Evolutionary conservation across 495 filamentous ascomycete genomes (phyloP).

Genomic region (Pseudevernia furfuracea): DNA sequence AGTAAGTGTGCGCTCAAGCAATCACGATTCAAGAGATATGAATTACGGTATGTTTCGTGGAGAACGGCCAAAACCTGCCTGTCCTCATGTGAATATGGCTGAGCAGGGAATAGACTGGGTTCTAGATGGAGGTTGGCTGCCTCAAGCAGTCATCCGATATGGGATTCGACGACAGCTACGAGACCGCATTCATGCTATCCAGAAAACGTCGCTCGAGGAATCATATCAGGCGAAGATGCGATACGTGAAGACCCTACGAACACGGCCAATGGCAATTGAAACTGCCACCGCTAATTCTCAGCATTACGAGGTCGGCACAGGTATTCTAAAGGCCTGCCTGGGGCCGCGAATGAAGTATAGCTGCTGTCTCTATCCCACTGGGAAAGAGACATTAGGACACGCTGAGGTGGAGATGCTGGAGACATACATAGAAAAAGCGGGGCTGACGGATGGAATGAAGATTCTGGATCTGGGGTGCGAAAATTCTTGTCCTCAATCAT

Average conservation of each 20-base stretch:
- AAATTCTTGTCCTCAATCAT: constrained; percentile 7
- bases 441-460: constrained; percentile 48
- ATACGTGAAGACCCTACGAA: constrained; percentile 46
- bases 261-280: constrained; percentile 55
- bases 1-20: background rate
- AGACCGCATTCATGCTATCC: constrained; percentile 44
- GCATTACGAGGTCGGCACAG: constrained; percentile 61
- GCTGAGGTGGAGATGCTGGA: constrained; percentile 60
- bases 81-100: background rate
- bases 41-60: constrained; percentile 27
- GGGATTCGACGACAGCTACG: constrained; percentile 43
- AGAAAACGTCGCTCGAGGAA: constrained; percentile 37
- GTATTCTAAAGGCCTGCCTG: constrained; percentile 46
- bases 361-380: constrained; percentile 49
- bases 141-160: constrained; percentile 44
- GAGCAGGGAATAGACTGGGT: constrained; percentile 36
- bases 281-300: constrained; percentile 53
- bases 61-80: background rate
- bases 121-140: constrained; percentile 53
- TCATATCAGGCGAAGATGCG: constrained; percentile 48
- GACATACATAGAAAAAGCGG: constrained; percentile 48
- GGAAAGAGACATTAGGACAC: constrained; percentile 47
- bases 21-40: constrained; percentile 18
- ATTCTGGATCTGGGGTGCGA: constrained; percentile 56
- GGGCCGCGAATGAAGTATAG: constrained; percentile 62